Percentiles rank a stretch among this genome's conserved stretches.
Evolutionary conservation across 352 stramenopile species (phyloP).

Genomic region (Phytophthora ramorum): DNA sequence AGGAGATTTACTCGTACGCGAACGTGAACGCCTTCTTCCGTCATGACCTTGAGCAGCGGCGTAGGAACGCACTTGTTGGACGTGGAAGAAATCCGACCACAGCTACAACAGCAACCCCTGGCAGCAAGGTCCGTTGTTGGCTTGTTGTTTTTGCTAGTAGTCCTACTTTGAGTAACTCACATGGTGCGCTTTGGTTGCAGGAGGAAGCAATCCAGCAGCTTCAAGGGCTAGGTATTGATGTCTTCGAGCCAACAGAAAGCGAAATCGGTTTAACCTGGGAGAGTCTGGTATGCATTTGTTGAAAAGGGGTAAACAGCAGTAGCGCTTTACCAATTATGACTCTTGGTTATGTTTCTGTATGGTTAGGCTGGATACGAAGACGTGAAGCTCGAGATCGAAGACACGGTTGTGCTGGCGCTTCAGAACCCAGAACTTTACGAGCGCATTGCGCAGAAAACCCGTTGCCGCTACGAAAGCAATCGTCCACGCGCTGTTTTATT

Average conservation of each 20-base stretch:
- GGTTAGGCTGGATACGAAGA: slow-evolving; percentile 88
- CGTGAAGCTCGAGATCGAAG: slow-evolving; percentile 93
- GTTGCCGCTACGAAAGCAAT: slow-evolving; percentile 90
- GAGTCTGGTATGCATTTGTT: slow-evolving; percentile 59
- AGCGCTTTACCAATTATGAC: neutral
- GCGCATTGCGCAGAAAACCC: slow-evolving; percentile 89
- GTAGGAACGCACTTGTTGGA: slow-evolving; percentile 55
- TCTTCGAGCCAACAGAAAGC: slow-evolving; percentile 71
- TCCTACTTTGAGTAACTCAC: neutral
- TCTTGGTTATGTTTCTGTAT: neutral
- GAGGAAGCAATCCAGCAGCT: slow-evolving; percentile 85
- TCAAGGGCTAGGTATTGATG: slow-evolving; percentile 79
- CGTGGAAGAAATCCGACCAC: slow-evolving; percentile 32
- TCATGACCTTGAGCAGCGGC: slow-evolving; percentile 70
- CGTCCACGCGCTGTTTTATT: slow-evolving; percentile 92
- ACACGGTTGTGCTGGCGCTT: slow-evolving; percentile 92
- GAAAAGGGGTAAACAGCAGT: neutral
- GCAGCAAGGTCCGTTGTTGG: slow-evolving; percentile 49
- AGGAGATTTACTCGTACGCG: slow-evolving; percentile 82
- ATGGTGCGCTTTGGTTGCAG: slow-evolving; percentile 30
- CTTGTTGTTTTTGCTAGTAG: no score
- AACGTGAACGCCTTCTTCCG: slow-evolving; percentile 82
- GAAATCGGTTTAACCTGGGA: slow-evolving; percentile 82
- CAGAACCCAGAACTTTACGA: slow-evolving; percentile 93
- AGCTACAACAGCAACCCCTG: slow-evolving; percentile 20